phyloP scores from a whole-genome alignment of 257 asterid genomes.

The Solanum etuberosum region DNA sequence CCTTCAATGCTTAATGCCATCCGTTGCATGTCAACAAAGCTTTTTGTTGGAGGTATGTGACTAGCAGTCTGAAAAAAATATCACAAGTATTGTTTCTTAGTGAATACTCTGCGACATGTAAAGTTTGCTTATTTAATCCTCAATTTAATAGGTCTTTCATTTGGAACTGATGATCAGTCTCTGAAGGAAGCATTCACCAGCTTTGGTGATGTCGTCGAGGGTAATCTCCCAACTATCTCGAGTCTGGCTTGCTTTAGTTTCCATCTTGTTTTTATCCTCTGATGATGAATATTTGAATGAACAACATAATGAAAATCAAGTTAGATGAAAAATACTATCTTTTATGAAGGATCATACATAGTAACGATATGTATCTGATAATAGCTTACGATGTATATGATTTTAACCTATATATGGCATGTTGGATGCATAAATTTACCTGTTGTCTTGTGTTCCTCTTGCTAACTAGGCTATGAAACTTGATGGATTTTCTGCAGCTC shows the following conservation, averaged over 20 bases:
- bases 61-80: background rate
- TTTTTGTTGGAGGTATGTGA: constrained; percentile 53
- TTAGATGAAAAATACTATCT: background rate
- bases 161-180: constrained; percentile 44
- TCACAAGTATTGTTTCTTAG: background rate
- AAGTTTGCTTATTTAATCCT: background rate
- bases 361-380: background rate
- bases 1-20: constrained; percentile 45
- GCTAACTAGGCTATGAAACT: background rate
- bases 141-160: constrained; percentile 51
- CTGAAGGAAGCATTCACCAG: constrained; percentile 58
- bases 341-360: background rate
- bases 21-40: constrained; percentile 73
- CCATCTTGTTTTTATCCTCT: background rate
- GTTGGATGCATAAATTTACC: background rate
- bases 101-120: background rate
- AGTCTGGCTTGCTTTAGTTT: background rate
- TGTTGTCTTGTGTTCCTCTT: background rate
- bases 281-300: background rate
- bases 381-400: background rate
- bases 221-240: constrained; percentile 3
- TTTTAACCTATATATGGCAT: background rate
- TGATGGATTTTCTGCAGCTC: background rate
- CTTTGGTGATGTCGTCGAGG: constrained; percentile 53
- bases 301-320: background rate